Base-by-base conservation (phyloP, 768 basidiomycete species). In the Tricholoma furcatifolium region DNA sequence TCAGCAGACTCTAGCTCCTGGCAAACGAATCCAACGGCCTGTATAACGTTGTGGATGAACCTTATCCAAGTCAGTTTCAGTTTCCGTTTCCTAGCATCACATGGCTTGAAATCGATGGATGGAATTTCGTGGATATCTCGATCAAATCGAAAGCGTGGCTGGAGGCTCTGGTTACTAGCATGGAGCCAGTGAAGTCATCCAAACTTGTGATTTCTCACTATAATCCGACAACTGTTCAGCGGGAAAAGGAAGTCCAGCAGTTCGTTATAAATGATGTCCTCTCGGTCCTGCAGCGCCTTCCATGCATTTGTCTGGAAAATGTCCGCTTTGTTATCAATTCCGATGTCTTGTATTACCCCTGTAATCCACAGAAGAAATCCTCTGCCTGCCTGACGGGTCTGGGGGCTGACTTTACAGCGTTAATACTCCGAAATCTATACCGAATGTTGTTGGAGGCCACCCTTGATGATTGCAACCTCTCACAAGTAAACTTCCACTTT, bases 51-150 rank as follows among this genome's bases (percentile, higher is more conserved):
- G 15, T 39, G 3, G 38, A 50, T 39, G 48, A 14, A 14, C 32
- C 4, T n/a, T 6, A 17, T 1, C 7, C 20, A 6, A 17, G 12
- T n/a, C n/a, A n/a, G n/a, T n/a, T n/a, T 27, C 4, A 30, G 9
- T 42, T 41, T 18, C 48, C 17, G 30, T 50, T 50, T 27, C 48
- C 48, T 18, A 31, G 2, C 7, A 11, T 50, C 2, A 8, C 17
- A 24, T 38, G 41, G 24, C 40, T 50, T 18, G 18, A 40, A 4
- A 31, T 50, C 9, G 48, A 50, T 18, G 48, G 48, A 40, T 50
- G 48, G 48, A 50, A 50, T 40, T 50, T 50, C 30, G 39, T 50
- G 1, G 48, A 50, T 17, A 10, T 50, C 3, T 27, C 17, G 17
- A 42, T 18, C 9, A n/a, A 24, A 31, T n/a, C n/a, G n/a, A 17